Evolutionary conservation across 148 eudicot genomes (phyloP).

Genomic region (Rhododendron kiyosumense): DNA sequence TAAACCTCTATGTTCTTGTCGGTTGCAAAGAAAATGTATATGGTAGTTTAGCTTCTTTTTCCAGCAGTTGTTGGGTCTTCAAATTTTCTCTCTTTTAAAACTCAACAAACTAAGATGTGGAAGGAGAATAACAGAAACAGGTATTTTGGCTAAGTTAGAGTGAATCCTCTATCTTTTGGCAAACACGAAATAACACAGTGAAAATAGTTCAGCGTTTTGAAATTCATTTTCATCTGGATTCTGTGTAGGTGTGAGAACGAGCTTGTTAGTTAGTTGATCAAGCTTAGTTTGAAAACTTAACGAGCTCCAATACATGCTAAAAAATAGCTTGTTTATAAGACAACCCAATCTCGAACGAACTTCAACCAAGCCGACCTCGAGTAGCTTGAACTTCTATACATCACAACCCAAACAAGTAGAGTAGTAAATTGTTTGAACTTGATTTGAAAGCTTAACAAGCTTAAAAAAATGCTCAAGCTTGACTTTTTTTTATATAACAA

Average conservation of each 20-base stretch:
- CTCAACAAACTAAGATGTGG: not conserved
- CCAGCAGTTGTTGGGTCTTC: too few relatives aligned
- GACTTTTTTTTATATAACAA: not conserved
- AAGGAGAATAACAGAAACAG: not conserved
- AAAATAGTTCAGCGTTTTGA: not conserved
- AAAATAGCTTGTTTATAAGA: not conserved
- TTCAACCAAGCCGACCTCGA: not conserved
- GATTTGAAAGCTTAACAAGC: not conserved
- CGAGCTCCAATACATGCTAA: not conserved
- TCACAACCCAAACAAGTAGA: too few relatives aligned
- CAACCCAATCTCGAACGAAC: not conserved
- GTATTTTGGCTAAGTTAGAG: too few relatives aligned
- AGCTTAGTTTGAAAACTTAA: too few relatives aligned
- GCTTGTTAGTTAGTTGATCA: not conserved
- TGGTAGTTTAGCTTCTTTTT: too few relatives aligned
- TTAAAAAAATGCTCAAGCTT: not conserved
- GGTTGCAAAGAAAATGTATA: constrained; percentile 3
- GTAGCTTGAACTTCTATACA: not conserved
- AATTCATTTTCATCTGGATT: not conserved
- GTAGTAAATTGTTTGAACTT: not conserved
- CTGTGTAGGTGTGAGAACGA: not conserved
- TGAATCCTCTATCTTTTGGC: not conserved
- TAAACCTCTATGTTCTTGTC: not conserved
- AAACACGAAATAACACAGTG: not conserved
- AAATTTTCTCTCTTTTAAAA: too few relatives aligned